Evolutionary conservation across 176 grass and related monocot genomes (phyloP), one percentile per base, ranked within the genome.

Genomic region (Cenchrus americanus): DNA sequence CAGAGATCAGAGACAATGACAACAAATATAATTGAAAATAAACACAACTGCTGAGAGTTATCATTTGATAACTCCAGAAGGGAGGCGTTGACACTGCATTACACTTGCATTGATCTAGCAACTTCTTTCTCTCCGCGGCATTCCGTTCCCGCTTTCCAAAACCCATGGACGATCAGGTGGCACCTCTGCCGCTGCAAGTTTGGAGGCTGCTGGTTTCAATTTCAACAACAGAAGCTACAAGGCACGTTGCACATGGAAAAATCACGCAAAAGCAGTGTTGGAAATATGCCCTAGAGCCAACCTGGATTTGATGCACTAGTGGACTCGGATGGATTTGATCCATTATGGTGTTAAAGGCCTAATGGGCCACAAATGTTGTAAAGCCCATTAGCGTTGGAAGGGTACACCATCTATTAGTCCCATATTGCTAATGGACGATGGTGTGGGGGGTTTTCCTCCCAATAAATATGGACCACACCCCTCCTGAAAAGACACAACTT

Each of bases 1-100:
- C 10, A 73, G 34, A 73, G 27, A 42, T 44, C 6, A 44, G 50
- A 68, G 63, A 57, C 59, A 69, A 81, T 40, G 19, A 50, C 21
- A 23, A 41, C 40, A 61, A 30, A 7, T 72, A 41, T 46, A 48
- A 40, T 54, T 58, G 18, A 59, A 10, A 55, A 71, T 71, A 62
- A 24, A 21, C 12, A 66, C 55, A 53, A 15, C 43, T 21, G 43
- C 8, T 77, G 3, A 0, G 7, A 34, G 14, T 15, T 69, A 8
- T 78, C 19, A 68, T 55, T 59, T 48, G 63, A 9, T 47, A 67
- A 46, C 12, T 23, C 15, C 2, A 26, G 9, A 41, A 30, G 49
- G 75, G 82, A 62, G 21, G 51, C 17, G 51, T 69, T 77, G 83
- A 49, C 83, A 69, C 78, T 85, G 0, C n/a, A 32, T 47, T 59